A percentile compares a stretch with the other conserved stretches of the same genome.
These are phyloP conservation scores for Dimocarpus longan DNA, from an alignment of 345 rosid genomes.

Conservation along the genomic window DNA sequence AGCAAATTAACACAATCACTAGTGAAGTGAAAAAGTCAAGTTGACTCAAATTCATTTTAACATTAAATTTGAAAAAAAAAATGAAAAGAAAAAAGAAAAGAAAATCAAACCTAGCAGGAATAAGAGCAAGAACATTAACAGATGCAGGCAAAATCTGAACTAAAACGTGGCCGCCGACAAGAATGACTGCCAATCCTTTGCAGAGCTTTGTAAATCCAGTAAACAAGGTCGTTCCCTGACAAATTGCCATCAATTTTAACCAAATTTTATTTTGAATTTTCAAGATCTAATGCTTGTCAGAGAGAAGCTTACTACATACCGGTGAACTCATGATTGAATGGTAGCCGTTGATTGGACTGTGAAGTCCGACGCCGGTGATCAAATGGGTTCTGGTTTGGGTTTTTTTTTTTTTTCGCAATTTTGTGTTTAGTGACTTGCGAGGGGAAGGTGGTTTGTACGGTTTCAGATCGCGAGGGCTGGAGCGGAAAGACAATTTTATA, in stretches of 20 bases:
- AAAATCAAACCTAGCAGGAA: constrained; percentile 73
- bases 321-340: constrained; percentile 51
- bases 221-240: constrained; percentile 62
- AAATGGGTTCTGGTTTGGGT: not conserved
- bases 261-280: not conserved
- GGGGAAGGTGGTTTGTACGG: not conserved
- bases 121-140: constrained; percentile 73
- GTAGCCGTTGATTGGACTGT: not conserved
- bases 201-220: constrained; percentile 86
- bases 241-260: not conserved
- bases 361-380: constrained; percentile 23
- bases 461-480: constrained; percentile 16
- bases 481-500: not conserved
- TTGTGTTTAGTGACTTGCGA: not conserved
- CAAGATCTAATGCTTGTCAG: not conserved
- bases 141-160: constrained; percentile 83
- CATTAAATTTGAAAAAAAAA: not conserved
- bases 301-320: constrained; percentile 26
- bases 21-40: not conserved
- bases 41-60: not conserved
- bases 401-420: not conserved
- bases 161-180: constrained; percentile 69
- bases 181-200: constrained; percentile 84
- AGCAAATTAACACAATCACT: not conserved
- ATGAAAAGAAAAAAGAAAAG: not conserved